A percentile compares a stretch with the other conserved stretches of the same genome.
Conservation (phyloP, 345 rosid species). For the Orychophragmus violaceus region DNA sequence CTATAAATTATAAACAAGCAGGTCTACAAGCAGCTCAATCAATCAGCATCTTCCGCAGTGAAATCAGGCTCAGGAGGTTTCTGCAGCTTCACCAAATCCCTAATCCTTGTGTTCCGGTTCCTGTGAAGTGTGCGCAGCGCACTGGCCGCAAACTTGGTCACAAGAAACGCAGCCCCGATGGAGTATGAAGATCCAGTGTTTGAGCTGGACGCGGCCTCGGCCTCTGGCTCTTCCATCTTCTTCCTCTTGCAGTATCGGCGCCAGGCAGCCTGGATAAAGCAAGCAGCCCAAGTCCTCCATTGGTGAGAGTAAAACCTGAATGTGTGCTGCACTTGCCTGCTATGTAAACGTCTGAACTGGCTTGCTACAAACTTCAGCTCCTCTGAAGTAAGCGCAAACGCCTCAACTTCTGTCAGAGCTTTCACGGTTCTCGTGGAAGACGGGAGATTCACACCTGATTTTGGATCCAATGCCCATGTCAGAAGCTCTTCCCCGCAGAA, state of each 20-base stretch:
- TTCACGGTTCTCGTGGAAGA: conserved; percentile 85
- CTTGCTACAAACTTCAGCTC: conserved; percentile 32
- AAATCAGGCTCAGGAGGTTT: conserved; percentile 94
- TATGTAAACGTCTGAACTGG: conserved; percentile 26
- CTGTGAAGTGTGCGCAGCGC: conserved; percentile 81
- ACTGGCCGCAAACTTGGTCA: conserved; percentile 72
- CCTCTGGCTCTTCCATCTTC: conserved; percentile 54
- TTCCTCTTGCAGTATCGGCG: conserved; percentile 78
- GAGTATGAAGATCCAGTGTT: conserved; percentile 24
- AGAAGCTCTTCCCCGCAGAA: conserved; percentile 97
- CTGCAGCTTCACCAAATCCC: conserved; percentile 67
- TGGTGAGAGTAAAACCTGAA: conserved; percentile 95
- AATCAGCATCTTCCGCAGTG: conserved; percentile 55
- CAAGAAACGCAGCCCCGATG: conserved; percentile 81
- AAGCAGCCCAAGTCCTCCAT: conserved; percentile 99
- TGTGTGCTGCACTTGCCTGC: conserved; percentile 88
- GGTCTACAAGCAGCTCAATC: background rate
- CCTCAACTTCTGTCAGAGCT: conserved; percentile 45
- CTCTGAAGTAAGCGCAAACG: conserved; percentile 73
- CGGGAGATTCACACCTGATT: conserved; percentile 70
- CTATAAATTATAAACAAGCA: conserved; percentile 1
- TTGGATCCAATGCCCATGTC: conserved; percentile 97
- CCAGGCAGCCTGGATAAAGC: conserved; percentile 96
- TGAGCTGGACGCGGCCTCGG: conserved; percentile 25
- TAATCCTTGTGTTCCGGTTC: conserved; percentile 55